Evolutionary conservation across 768 basidiomycete genomes (phyloP).

Genomic region (Phylloporus sp.): DNA sequence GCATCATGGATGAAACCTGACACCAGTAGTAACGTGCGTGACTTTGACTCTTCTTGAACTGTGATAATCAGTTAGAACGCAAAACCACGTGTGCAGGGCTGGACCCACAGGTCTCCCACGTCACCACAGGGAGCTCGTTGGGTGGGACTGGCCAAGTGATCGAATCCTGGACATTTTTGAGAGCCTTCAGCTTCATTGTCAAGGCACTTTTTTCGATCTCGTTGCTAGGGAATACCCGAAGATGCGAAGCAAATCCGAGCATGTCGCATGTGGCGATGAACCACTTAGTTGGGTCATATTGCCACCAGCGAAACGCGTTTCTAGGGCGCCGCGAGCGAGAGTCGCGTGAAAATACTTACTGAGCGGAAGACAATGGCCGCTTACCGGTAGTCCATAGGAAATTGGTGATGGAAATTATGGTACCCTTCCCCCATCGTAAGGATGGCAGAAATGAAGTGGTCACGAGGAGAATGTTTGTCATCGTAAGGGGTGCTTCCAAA

Average conservation of each 20-base stretch:
- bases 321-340: conserved; percentile 26
- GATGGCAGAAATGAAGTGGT: conserved; percentile 77
- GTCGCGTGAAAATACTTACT: conserved; percentile 5
- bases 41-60: conserved; percentile 69
- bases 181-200: conserved; percentile 77
- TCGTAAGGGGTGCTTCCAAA: conserved; percentile 80
- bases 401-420: conserved; percentile 83
- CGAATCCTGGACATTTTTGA: conserved; percentile 60
- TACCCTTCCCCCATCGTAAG: conserved; percentile 72
- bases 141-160: conserved; percentile 57
- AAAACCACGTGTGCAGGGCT: background rate
- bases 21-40: conserved; percentile 64
- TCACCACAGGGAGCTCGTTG: conserved; percentile 67
- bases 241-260: conserved; percentile 72
- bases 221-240: conserved; percentile 83
- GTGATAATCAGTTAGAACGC: conserved; percentile 1
- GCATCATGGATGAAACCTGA: conserved; percentile 89
- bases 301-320: conserved; percentile 74
- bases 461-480: conserved; percentile 71
- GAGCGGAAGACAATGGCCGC: background rate
- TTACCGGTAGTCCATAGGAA: conserved; percentile 64
- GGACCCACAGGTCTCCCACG: conserved; percentile 75
- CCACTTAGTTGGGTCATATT: conserved; percentile 70
- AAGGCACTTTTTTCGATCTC: conserved; percentile 81
- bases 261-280: conserved; percentile 68